Conservation (phyloP, 768 basidiomycete genomes). For the Neoboletus subvelutipes region DNA sequence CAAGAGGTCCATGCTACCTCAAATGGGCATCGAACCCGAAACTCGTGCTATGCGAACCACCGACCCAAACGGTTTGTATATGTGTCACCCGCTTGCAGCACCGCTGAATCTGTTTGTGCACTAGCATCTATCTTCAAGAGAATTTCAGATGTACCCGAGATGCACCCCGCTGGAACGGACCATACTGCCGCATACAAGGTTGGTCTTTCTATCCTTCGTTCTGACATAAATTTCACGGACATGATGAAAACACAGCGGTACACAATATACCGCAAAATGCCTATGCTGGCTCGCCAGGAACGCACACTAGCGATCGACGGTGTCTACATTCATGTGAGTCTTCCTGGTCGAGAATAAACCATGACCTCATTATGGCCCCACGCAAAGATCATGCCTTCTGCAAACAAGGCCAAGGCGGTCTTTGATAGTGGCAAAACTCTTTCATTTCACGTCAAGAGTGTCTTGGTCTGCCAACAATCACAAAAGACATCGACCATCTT, state of each 20-base stretch:
- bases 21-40: slow-evolving; percentile 67
- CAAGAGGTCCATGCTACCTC: slow-evolving; percentile 71
- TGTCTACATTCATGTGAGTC: slow-evolving; percentile 81
- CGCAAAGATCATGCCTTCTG: slow-evolving; percentile 81
- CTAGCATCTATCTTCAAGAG: slow-evolving; percentile 92
- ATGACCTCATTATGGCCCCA: slow-evolving; percentile 9
- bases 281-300: slow-evolving; percentile 91
- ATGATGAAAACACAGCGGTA: slow-evolving; percentile 61
- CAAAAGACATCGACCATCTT: slow-evolving; percentile 79
- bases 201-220: slow-evolving; percentile 5
- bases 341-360: not conserved
- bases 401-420: slow-evolving; percentile 74
- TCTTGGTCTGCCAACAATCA: slow-evolving; percentile 81
- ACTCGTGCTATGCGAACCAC: slow-evolving; percentile 70
- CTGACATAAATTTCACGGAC: not conserved
- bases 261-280: slow-evolving; percentile 90
- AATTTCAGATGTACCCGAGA: slow-evolving; percentile 64
- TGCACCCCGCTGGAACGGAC: slow-evolving; percentile 65
- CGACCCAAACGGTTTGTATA: slow-evolving; percentile 82
- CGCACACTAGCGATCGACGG: slow-evolving; percentile 93
- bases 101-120: not conserved
- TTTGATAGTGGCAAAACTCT: slow-evolving; percentile 89
- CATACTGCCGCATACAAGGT: slow-evolving; percentile 87
- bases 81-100: not conserved
- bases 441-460: slow-evolving; percentile 88